These are phyloP conservation scores for Neospora caninum DNA, from an alignment of 169 alveolate species.

Conservation along the genomic window DNA sequence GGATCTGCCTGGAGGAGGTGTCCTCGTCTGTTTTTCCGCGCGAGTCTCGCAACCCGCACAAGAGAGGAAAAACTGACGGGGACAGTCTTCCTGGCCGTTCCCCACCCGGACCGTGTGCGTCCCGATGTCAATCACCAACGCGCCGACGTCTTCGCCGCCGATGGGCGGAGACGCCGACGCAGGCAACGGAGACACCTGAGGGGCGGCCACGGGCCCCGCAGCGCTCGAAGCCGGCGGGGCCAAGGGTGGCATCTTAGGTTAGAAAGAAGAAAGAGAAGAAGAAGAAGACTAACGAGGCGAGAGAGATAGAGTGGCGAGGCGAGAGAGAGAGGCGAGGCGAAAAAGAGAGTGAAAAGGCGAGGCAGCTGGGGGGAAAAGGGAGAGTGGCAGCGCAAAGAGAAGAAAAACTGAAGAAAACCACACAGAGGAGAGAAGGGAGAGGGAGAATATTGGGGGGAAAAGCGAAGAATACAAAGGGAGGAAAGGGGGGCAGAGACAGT, in stretches of 20 bases:
- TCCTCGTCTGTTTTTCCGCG: not conserved
- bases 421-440: not conserved
- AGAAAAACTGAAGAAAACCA: not conserved
- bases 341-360: not conserved
- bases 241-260: not conserved
- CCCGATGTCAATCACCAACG: slow-evolving; percentile 90
- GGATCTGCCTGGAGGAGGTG: slow-evolving; percentile 69
- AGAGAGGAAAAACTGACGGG: slow-evolving; percentile 77
- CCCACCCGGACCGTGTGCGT: slow-evolving; percentile 84
- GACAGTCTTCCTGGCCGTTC: slow-evolving; percentile 93
- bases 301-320: not conserved
- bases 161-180: slow-evolving; percentile 10
- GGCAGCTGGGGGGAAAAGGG: not conserved
- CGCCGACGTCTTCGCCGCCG: slow-evolving; percentile 77
- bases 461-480: not conserved
- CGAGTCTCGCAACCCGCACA: slow-evolving; percentile 75
- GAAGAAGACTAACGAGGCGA: not conserved
- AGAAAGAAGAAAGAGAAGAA: not conserved
- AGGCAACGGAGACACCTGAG: not conserved
- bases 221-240: not conserved
- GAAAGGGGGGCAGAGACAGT: not conserved
- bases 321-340: not conserved
- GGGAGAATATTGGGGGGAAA: not conserved
- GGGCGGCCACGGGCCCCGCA: not conserved
- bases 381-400: not conserved